Conservation (phyloP, 1,284 basidiomycete species). For the Ceraceosorus bombacis region DNA sequence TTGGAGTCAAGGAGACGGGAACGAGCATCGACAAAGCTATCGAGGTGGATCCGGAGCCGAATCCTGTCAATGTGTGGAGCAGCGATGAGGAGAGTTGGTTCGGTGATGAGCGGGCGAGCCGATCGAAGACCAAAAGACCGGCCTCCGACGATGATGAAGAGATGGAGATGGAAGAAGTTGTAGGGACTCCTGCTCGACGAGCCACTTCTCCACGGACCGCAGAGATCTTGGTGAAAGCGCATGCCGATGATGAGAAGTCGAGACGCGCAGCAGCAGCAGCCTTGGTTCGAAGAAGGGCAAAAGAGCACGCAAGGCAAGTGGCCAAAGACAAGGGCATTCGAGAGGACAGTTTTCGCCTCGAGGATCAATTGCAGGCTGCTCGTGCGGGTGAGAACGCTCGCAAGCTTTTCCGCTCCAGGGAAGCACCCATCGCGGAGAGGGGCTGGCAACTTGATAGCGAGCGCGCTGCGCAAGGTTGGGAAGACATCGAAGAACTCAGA, state of each 20-base stretch:
- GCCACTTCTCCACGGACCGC: not conserved
- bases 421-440: too few relatives aligned
- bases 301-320: constrained; percentile 31
- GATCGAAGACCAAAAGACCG: constrained; percentile 8
- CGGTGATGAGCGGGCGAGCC: constrained; percentile 13
- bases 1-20: constrained; percentile 77
- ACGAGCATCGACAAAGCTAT: constrained; percentile 71
- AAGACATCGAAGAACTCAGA: too few relatives aligned
- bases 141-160: constrained; percentile 10
- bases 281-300: constrained; percentile 28
- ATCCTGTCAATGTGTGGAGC: constrained; percentile 12
- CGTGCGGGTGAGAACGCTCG: not conserved
- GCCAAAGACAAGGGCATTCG: constrained; percentile 25
- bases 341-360: constrained; percentile 20
- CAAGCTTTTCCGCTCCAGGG: not conserved
- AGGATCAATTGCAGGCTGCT: constrained; percentile 12
- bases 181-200: not conserved
- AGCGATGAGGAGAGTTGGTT: constrained; percentile 19
- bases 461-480: too few relatives aligned
- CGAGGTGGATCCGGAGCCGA: constrained; percentile 54
- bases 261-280: constrained; percentile 19
- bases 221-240: not conserved
- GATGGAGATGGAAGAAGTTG: constrained; percentile 40
- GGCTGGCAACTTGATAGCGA: too few relatives aligned
- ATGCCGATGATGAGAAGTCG: constrained; percentile 25